phyloP scores from a whole-genome alignment of 1,284 basidiomycete species.

The Trametes polyzona region DNA sequence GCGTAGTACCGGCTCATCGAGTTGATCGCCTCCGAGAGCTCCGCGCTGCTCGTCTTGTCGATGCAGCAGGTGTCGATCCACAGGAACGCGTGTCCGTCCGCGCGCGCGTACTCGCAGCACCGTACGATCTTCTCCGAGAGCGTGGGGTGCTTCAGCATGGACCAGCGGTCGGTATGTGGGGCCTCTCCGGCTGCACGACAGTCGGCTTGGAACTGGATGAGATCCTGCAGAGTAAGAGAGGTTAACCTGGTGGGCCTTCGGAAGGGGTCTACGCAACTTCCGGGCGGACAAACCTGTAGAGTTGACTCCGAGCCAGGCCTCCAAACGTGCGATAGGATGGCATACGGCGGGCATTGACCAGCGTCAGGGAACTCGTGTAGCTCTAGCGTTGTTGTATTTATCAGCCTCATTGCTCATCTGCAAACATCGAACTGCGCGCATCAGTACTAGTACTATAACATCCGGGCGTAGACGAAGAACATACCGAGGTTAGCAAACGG shows the following conservation, averaged over 20 bases:
- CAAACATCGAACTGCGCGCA: no score
- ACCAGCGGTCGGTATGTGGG: no score
- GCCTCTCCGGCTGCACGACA: no score
- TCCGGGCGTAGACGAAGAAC: no score
- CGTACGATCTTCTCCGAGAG: background rate
- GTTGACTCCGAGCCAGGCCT: background rate
- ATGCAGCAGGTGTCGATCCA: slow-evolving; percentile 11
- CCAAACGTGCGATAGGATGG: slow-evolving; percentile 7
- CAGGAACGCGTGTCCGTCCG: background rate
- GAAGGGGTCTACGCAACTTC: no score
- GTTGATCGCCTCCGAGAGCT: slow-evolving; percentile 10
- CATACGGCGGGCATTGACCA: background rate
- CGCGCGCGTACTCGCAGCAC: slow-evolving; percentile 1
- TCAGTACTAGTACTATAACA: no score
- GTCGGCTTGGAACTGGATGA: no score
- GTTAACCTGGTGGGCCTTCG: no score
- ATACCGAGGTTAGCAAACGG: no score
- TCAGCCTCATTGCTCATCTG: background rate
- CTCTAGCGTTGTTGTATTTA: background rate
- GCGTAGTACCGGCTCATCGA: slow-evolving; percentile 9
- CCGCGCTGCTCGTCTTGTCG: slow-evolving; percentile 14
- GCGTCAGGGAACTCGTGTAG: background rate
- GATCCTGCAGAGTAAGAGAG: no score
- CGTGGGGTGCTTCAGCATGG: background rate
- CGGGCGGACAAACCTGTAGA: background rate